Evolutionary conservation across 306 rosid genomes (phyloP), one percentile per base, ranked within the genome.

Genomic region (Lathyrus tuberosus): DNA sequence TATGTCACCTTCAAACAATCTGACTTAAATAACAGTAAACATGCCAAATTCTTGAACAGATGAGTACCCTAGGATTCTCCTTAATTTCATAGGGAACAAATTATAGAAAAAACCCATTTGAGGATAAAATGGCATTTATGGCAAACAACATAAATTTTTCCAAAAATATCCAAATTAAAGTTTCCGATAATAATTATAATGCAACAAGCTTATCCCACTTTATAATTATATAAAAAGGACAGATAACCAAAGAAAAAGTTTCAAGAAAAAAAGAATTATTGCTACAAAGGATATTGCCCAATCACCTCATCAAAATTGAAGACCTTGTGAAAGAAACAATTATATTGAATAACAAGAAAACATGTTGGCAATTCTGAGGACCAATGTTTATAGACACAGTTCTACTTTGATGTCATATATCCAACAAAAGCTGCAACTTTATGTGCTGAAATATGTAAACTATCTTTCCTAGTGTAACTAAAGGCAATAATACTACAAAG

Each of bases 111-210:
- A 44, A 64, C 47, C 35, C 71, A 20, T 51, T 37, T 35, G 6
- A 51, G 10, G 46, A 51, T 64, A 52, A 16, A 60, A 20, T 31
- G 18, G 31, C 17, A 41, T 67, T 67, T 51, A 69, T 49, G 41
- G 16, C 61, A 30, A 67, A 41, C 38, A 9, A 12, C 62, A 57
- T 10, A 57, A 41, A 9, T 24, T 16, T 46, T 7, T n/a, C n/a
- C n/a, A n/a, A n/a, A n/a, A n/a, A n/a, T n/a, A n/a, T n/a, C n/a
- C n/a, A n/a, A n/a, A n/a, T n/a, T n/a, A n/a, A n/a, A n/a, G n/a
- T n/a, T n/a, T n/a, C n/a, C n/a, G n/a, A n/a, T n/a, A n/a, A n/a
- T n/a, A n/a, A n/a, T n/a, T n/a, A n/a, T n/a, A n/a, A n/a, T n/a
- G n/a, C n/a, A n/a, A n/a, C n/a, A n/a, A 62, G 62, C 15, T 20